Base-by-base conservation (phyloP, 257 asterid species). In the Primulina eburnea region DNA sequence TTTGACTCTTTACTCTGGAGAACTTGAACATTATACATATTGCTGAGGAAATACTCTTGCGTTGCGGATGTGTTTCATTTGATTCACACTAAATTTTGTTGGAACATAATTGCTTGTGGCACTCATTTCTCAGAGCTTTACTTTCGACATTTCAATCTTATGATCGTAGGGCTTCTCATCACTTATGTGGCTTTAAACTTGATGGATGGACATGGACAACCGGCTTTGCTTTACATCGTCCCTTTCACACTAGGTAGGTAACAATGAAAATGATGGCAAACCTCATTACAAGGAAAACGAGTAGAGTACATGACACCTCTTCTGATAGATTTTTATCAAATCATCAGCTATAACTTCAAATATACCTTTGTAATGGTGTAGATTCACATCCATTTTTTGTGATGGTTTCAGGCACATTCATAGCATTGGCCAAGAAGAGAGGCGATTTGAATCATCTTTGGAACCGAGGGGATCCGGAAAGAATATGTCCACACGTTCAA, bases 201-300 rank as follows among this genome's bases (percentile, higher is more conserved):
- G 89, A 94, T 89, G 96, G 97, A 91, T 59, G 99, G 99, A 64
- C 95, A 89, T 60, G 99, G 99, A 58, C 97, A 94, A 62, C 99
- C 99, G 14, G 99, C 97, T 33, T 77, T 94, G 86, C 99, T 94
- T 34, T 94, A 94, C 80, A 94, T 94, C 50, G 99, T 94, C n/a
- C 99, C 99, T 10, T 91, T 87, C 87, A 94, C 93, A 1, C 78
- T 94, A 76, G 97, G 99, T 94, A 77, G n/a, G 81, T 40, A 60
- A 32, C 67, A 16, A 29, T 32, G 58, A 72, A 37, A 52, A 62
- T 29, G 8, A 18, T 29, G 58, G 29, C n/a, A 10, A 28, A 26
- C 26, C 2, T 20, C n/a, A 24, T 62, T 28, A 50, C 21, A 24
- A 9, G 24, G 7, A 20, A 5, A 35, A 37, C 20, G 5, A 60